Percentiles rank a stretch among this genome's conserved stretches.
phyloP scores from a whole-genome alignment of 148 eudicot genomes.

The Amaranthus cruentus region DNA sequence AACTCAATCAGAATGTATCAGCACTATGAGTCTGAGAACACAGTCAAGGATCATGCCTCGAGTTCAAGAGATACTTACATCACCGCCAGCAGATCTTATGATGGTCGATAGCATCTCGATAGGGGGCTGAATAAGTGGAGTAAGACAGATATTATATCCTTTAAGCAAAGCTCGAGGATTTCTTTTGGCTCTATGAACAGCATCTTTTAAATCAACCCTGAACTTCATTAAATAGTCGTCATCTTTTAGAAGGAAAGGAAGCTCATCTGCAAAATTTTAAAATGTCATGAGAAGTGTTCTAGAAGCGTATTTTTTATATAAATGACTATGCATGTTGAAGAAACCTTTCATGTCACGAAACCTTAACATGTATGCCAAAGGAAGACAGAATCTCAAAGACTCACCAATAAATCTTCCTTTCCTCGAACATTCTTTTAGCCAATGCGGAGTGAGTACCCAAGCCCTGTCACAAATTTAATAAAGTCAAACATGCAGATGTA shows the following conservation, averaged over 20 bases:
- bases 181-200: conserved; percentile 67
- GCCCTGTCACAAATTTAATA: conserved; percentile 43
- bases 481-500: conserved; percentile 4
- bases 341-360: conserved; percentile 6
- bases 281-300: neutral
- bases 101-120: conserved; percentile 49
- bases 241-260: conserved; percentile 60
- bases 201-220: conserved; percentile 53
- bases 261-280: conserved; percentile 54
- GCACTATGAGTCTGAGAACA: neutral
- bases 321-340: neutral
- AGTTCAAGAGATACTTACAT: conserved; percentile 43
- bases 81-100: conserved; percentile 70
- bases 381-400: conserved; percentile 22
- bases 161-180: conserved; percentile 47
- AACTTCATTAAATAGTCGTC: conserved; percentile 54
- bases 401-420: conserved; percentile 70
- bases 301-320: neutral
- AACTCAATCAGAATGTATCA: neutral
- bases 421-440: conserved; percentile 81
- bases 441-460: conserved; percentile 77
- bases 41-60: neutral
- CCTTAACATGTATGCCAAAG: neutral
- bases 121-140: conserved; percentile 67
- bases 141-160: conserved; percentile 59